These are phyloP conservation scores for Malus orientalis DNA, from an alignment of 306 rosid genomes.

Conservation along the genomic window DNA sequence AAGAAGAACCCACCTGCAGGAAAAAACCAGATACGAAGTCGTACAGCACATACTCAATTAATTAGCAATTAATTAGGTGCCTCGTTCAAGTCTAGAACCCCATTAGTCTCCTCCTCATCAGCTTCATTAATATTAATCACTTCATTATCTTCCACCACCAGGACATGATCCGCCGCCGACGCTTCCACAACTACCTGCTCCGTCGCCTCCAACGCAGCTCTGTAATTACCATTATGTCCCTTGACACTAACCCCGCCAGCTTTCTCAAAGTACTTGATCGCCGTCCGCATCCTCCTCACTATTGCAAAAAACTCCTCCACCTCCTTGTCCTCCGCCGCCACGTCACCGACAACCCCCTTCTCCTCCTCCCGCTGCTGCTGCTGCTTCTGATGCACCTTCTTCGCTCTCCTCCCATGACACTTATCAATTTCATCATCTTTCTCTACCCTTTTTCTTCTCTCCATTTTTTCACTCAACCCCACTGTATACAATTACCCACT, in stretches of 20 bases:
- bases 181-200: not conserved
- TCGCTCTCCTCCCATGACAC: not conserved
- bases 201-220: not conserved
- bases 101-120: not conserved
- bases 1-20: not conserved
- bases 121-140: not conserved
- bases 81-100: conserved; percentile 38
- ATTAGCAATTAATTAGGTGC: conserved; percentile 10
- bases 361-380: not conserved
- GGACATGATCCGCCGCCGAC: not conserved
- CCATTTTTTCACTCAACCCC: not conserved
- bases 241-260: conserved; percentile 21
- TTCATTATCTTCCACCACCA: not conserved
- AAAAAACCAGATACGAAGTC: not conserved
- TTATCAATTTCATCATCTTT: conserved; percentile 29
- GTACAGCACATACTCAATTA: not conserved
- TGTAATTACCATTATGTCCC: conserved; percentile 17
- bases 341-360: not conserved
- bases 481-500: not conserved
- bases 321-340: conserved; percentile 44
- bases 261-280: conserved; percentile 51
- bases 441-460: not conserved
- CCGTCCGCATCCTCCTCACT: conserved; percentile 61
- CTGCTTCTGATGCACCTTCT: not conserved
- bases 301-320: conserved; percentile 75